A percentile compares a stretch with the other conserved stretches of the same genome.
Conservation (phyloP, 176 grass and related monocot species). For the Cenchrus americanus region DNA sequence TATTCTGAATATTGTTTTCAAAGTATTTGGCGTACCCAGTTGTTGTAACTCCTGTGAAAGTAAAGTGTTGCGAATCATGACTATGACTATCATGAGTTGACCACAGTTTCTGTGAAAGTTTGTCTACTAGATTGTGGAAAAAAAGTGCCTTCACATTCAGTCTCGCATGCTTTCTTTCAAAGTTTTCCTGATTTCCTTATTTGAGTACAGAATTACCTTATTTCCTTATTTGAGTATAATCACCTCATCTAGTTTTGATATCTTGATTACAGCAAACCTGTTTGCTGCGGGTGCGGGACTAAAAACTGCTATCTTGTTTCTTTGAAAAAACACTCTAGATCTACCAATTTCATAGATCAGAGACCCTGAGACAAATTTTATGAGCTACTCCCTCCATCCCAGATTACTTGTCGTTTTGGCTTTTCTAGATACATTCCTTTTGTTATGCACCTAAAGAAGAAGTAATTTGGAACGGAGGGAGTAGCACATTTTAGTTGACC, state of each 20-base stretch:
- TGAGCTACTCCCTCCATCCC: no score
- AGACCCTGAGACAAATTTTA: neutral
- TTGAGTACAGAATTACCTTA: neutral
- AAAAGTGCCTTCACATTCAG: neutral
- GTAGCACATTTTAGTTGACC: constrained; percentile 9
- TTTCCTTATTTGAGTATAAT: neutral
- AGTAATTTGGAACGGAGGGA: no score
- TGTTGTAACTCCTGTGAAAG: neutral
- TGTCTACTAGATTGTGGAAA: constrained; percentile 25
- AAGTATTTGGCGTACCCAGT: neutral
- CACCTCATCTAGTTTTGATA: neutral
- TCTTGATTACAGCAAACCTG: constrained; percentile 28
- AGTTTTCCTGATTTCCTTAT: neutral
- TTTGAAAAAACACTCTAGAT: neutral
- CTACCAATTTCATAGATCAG: neutral
- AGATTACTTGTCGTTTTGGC: no score
- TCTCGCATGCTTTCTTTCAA: neutral
- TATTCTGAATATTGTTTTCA: constrained; percentile 12
- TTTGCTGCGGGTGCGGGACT: neutral
- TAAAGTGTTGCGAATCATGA: constrained; percentile 20
- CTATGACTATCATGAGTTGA: neutral
- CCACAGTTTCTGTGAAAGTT: neutral
- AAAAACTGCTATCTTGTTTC: neutral
- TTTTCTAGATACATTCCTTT: no score
- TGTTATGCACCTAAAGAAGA: no score